These are phyloP conservation scores for Cladorrhinum samala DNA, from an alignment of 495 filamentous ascomycete genomes.

Conservation along the genomic window DNA sequence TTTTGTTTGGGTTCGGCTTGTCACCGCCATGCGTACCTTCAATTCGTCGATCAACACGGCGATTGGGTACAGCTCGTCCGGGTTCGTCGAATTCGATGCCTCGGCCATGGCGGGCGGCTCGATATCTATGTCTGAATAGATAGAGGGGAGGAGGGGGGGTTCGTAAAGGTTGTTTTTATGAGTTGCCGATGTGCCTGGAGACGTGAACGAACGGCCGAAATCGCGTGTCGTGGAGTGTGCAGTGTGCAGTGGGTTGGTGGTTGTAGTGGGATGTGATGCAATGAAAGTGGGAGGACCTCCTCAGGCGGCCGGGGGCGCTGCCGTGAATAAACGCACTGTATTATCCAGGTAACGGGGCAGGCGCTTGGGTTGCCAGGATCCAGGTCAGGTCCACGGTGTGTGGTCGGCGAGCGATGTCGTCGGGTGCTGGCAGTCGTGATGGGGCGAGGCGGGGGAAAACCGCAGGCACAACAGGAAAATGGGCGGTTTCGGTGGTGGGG, in stretches of 20 bases:
- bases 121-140: constrained; percentile 9
- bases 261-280: constrained; percentile 33
- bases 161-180: background rate
- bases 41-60: constrained; percentile 98
- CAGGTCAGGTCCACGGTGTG: no score
- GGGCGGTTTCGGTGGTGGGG: background rate
- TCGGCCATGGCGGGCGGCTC: constrained; percentile 46
- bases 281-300: constrained; percentile 19
- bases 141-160: constrained; percentile 5
- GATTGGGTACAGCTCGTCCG: constrained; percentile 96
- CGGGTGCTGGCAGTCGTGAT: no score
- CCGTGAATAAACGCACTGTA: constrained; percentile 1
- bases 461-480: background rate
- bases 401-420: no score
- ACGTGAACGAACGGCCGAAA: constrained; percentile 19
- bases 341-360: background rate
- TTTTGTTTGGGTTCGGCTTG: no score
- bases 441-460: no score
- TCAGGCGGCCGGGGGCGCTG: constrained; percentile 9
- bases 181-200: constrained; percentile 8
- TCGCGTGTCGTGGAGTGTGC: constrained; percentile 29
- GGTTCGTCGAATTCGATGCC: constrained; percentile 53
- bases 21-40: constrained; percentile 67
- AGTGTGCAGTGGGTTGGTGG: no score
- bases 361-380: no score